A percentile compares a stretch with the other conserved stretches of the same genome.
Conservation (phyloP, 139 green algal species). For the Coelastrella sp. region DNA sequence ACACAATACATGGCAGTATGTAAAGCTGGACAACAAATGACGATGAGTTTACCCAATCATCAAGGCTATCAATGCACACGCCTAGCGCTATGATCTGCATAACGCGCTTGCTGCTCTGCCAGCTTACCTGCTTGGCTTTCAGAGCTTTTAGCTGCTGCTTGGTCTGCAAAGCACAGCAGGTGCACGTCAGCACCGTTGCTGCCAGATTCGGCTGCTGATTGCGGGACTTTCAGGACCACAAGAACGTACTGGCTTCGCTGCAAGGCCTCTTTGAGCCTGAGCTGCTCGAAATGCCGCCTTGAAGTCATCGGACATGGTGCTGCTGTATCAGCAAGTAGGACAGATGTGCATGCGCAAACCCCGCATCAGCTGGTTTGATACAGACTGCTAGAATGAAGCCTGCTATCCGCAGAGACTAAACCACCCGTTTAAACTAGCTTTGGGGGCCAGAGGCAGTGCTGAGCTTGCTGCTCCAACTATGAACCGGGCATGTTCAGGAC, state of each 20-base stretch:
- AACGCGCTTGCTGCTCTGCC: neutral
- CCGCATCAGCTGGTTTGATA: too few relatives aligned
- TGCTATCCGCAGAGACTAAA: too few relatives aligned
- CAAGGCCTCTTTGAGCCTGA: slow-evolving; percentile 43
- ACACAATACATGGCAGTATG: neutral
- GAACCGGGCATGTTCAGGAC: too few relatives aligned
- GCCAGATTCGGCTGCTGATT: neutral
- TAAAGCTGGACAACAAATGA: too few relatives aligned
- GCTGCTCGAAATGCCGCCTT: slow-evolving; percentile 43
- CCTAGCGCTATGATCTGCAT: neutral
- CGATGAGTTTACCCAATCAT: too few relatives aligned
- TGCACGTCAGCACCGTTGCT: neutral
- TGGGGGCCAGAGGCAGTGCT: too few relatives aligned
- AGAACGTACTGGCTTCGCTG: slow-evolving; percentile 21
- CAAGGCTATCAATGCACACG: too few relatives aligned
- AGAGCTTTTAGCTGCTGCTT: slow-evolving; percentile 38
- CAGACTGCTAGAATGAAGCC: too few relatives aligned
- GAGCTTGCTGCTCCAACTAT: too few relatives aligned
- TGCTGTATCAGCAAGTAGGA: neutral
- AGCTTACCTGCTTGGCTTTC: slow-evolving; percentile 31
- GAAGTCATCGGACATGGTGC: slow-evolving; percentile 35
- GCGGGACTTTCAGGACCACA: too few relatives aligned
- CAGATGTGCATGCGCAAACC: too few relatives aligned
- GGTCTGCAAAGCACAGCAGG: neutral
- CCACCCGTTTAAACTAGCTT: too few relatives aligned